Evolutionary conservation across 2,329 filamentous ascomycete species (phyloP), one percentile per base, ranked within the genome.

Genomic region (Annulohypoxylon truncatum): DNA sequence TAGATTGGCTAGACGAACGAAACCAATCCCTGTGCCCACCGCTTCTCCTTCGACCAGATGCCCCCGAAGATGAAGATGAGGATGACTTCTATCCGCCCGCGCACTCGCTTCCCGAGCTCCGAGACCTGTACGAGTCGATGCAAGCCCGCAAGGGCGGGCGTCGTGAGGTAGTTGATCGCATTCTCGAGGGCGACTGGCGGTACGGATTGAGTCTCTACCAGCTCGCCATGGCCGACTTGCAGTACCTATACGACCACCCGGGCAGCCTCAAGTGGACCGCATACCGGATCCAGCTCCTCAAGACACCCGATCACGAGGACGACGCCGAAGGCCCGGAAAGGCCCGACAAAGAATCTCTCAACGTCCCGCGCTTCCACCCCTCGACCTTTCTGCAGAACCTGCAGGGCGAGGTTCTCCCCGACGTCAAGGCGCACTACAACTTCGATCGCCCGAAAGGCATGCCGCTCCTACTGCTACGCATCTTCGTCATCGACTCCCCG

Each of bases 351-450:
- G 76, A 80, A 68, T 81, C 82, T 5, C 77, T 89, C 29, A 74
- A 77, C 2, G 80, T 90, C 51, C 92, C 93, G 9, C 89, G 90
- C 13, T 92, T 96, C 73, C 92, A 96, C 73, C 91, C 92, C 0
- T 88, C 91, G 3, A 92, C 90, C 0, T 97, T 97, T 77, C 82
- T 96, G 35, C 87, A 88, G 69, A 91, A 90, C 70, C 86, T 97
- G 1, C 91, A 94, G 71, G 83, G 84, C 40, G 90, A 94, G 74
- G 85, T 94, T 15, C 83, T 92, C 1, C 92, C 93, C 0, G 86
- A 96, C 63, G 87, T 94, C 71, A 96, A 96, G 77, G 91, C 92
- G 4, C 92, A 96, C 78, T 96, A 93, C 77, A 90, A 92, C 72
- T 87, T 96, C 65, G 89, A 91, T 70, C 87, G 90, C n/a, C 90